These are phyloP conservation scores for Tirmania nivea DNA, from an alignment of 495 filamentous ascomycete species.

Conservation along the genomic window DNA sequence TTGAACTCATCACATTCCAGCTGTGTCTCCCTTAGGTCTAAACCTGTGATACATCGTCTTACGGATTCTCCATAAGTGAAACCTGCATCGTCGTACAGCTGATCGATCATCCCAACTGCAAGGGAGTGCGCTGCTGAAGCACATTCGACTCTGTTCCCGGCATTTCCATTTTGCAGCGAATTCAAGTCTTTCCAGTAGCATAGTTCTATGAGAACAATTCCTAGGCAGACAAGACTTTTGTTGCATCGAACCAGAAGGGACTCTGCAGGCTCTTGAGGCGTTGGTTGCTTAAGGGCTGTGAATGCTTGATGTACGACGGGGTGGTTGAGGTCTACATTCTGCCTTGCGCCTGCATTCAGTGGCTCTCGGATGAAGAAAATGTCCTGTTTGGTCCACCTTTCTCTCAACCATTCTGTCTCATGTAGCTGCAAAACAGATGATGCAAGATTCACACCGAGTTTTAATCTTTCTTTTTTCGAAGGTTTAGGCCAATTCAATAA, in stretches of 20 bases:
- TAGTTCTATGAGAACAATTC: slow-evolving; percentile 23
- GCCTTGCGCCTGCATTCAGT: background rate
- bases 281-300: background rate
- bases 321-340: no score
- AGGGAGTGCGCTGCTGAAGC: slow-evolving; percentile 12
- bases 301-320: background rate
- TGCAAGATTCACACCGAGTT: slow-evolving; percentile 4
- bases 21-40: background rate
- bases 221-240: slow-evolving; percentile 7
- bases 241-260: no score
- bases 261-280: background rate
- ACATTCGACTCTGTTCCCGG: background rate
- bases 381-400: slow-evolving; percentile 1
- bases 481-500: no score
- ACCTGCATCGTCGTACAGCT: slow-evolving; percentile 21
- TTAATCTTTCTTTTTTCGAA: slow-evolving; percentile 5
- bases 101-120: slow-evolving; percentile 14
- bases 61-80: slow-evolving; percentile 20
- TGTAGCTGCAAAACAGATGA: slow-evolving; percentile 11
- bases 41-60: slow-evolving; percentile 20
- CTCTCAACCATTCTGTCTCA: slow-evolving; percentile 9
- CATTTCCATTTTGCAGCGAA: slow-evolving; percentile 4
- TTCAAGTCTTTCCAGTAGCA: slow-evolving; percentile 19
- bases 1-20: background rate
- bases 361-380: slow-evolving; percentile 8